phyloP scores from a whole-genome alignment of 106 monocot genomes.

The Acorus gramineus region DNA sequence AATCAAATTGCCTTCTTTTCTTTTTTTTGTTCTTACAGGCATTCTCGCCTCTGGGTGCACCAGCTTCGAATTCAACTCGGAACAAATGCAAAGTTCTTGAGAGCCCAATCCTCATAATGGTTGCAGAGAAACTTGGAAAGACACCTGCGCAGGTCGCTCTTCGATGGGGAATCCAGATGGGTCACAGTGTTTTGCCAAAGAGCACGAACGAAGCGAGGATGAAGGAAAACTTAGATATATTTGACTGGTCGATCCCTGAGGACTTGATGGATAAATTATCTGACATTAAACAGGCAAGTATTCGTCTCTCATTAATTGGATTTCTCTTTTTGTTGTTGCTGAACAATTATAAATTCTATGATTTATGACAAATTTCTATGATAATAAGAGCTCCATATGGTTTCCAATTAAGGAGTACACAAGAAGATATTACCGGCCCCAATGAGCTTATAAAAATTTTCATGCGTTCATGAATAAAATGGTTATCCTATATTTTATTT shows the following conservation, averaged over 20 bases:
- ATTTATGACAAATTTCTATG: too few relatives aligned
- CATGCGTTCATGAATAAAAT: too few relatives aligned
- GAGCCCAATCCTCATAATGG: conserved; percentile 28
- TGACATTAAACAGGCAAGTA: conserved; percentile 45
- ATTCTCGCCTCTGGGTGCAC: conserved; percentile 61
- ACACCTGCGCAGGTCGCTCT: conserved; percentile 60
- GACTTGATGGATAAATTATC: conserved; percentile 37
- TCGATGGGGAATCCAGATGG: conserved; percentile 63
- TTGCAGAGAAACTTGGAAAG: conserved; percentile 44
- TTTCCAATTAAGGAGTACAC: too few relatives aligned
- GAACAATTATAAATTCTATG: too few relatives aligned
- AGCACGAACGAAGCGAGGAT: conserved; percentile 39
- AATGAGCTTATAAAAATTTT: too few relatives aligned
- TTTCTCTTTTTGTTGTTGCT: too few relatives aligned
- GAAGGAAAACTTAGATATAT: conserved; percentile 49
- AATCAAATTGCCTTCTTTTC: too few relatives aligned
- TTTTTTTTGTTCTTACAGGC: conserved; percentile 22
- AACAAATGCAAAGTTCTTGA: conserved; percentile 43
- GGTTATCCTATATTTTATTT: too few relatives aligned
- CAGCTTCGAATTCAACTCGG: conserved; percentile 29
- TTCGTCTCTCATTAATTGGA: not conserved
- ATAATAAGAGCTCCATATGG: too few relatives aligned
- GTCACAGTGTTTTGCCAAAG: conserved; percentile 66
- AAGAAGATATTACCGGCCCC: too few relatives aligned
- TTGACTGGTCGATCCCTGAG: conserved; percentile 58